phyloP scores from a whole-genome alignment of 768 basidiomycete species.

The Kwoniella newhampshirensis region DNA sequence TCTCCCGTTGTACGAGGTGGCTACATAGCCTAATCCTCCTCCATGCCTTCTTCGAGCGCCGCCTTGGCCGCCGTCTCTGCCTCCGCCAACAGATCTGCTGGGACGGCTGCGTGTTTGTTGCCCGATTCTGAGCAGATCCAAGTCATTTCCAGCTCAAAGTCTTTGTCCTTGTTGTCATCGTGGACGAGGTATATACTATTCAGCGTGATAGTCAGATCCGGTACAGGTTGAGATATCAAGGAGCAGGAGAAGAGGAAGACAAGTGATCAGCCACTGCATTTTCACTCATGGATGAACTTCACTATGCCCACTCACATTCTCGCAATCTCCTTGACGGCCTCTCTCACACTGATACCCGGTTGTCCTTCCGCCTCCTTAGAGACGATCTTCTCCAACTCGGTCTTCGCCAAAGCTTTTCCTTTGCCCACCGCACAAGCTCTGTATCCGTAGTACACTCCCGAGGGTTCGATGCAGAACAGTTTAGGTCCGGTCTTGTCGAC shows the following conservation, averaged over 20 bases:
- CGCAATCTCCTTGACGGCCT: slow-evolving; percentile 90
- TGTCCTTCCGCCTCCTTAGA: slow-evolving; percentile 59
- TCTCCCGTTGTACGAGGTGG: neutral
- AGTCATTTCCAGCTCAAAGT: slow-evolving; percentile 95
- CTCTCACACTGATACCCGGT: slow-evolving; percentile 63
- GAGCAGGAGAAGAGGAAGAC: neutral
- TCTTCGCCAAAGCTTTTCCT: slow-evolving; percentile 96
- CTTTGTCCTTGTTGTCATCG: slow-evolving; percentile 96
- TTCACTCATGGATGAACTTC: neutral
- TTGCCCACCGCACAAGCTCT: slow-evolving; percentile 96
- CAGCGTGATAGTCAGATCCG: no score
- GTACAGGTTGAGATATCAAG: no score
- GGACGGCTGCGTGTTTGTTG: slow-evolving; percentile 76
- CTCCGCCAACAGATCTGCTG: slow-evolving; percentile 76
- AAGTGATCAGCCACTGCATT: neutral
- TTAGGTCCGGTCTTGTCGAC: slow-evolving; percentile 84
- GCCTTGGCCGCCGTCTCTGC: slow-evolving; percentile 86
- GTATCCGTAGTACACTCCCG: slow-evolving; percentile 90
- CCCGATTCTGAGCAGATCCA: slow-evolving; percentile 89
- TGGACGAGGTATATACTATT: slow-evolving; percentile 92
- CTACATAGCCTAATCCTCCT: slow-evolving; percentile 46
- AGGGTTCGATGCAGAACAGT: slow-evolving; percentile 89
- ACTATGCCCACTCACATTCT: slow-evolving; percentile 69
- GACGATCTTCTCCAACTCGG: slow-evolving; percentile 94
- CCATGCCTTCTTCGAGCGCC: slow-evolving; percentile 65